A percentile compares a stretch with the other conserved stretches of the same genome.
These are phyloP conservation scores for Ustilago vetiveriae DNA, from an alignment of 1,284 basidiomycete species.

Conservation along the genomic window DNA sequence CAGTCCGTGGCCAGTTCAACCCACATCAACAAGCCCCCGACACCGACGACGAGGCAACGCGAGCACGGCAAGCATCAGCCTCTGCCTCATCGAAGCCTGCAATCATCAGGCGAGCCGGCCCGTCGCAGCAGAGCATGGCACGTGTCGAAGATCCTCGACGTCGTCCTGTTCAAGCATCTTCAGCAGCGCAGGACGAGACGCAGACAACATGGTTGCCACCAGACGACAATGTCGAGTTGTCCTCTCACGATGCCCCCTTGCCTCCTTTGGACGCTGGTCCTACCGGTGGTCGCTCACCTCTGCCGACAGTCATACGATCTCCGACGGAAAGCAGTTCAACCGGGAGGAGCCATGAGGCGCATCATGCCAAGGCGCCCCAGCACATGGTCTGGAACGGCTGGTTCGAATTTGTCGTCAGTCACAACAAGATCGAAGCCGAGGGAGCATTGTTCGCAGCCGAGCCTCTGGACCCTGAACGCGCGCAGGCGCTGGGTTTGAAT, in stretches of 20 bases:
- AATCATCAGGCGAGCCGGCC: not conserved
- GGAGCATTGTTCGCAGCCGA: constrained; percentile 12
- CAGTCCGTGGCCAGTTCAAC: constrained; percentile 24
- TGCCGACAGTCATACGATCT: constrained; percentile 2
- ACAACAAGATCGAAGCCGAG: constrained; percentile 16
- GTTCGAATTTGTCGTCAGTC: constrained; percentile 12
- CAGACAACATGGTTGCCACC: constrained; percentile 8
- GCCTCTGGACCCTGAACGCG: constrained; percentile 3
- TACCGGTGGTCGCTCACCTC: not conserved
- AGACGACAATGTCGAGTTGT: constrained; percentile 7
- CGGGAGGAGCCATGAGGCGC: not conserved
- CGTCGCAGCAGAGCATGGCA: not conserved
- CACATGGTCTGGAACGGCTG: constrained; percentile 7
- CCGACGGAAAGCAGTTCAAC: constrained; percentile 3
- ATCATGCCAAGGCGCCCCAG: not conserved
- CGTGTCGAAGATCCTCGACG: constrained; percentile 27
- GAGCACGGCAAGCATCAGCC: not conserved
- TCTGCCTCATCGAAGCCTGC: not conserved
- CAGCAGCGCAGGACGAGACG: not conserved
- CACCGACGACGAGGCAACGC: constrained; percentile 9
- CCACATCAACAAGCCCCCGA: constrained; percentile 24
- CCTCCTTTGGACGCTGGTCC: constrained; percentile 1
- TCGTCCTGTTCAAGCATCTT: not conserved
- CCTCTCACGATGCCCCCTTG: constrained; percentile 1
- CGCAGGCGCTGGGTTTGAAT: constrained; percentile 14